These are phyloP conservation scores for Roridomyces roridus DNA, from an alignment of 768 basidiomycete species.

Conservation along the genomic window DNA sequence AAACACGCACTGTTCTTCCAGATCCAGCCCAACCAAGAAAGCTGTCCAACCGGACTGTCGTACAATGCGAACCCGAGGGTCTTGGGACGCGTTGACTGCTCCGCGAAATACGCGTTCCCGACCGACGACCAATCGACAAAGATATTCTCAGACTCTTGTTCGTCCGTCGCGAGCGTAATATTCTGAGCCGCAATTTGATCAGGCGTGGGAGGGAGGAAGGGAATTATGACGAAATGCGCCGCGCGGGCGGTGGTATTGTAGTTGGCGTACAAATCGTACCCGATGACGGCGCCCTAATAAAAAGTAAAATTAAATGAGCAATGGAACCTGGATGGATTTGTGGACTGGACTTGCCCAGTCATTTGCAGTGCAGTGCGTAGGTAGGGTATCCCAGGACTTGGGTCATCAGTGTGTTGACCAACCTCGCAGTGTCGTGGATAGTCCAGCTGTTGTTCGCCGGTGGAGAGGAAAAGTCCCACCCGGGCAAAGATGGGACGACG, in stretches of 20 bases:
- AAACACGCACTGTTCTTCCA: constrained; percentile 13
- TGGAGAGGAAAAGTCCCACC: constrained; percentile 27
- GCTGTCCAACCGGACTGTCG: constrained; percentile 30
- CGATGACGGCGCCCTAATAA: constrained; percentile 1
- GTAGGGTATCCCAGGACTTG: constrained; percentile 30
- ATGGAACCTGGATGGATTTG: too few species aligned
- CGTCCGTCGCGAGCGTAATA: neutral
- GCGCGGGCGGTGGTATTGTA: constrained; percentile 11
- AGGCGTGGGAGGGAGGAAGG: constrained; percentile 11
- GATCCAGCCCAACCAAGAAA: constrained; percentile 32
- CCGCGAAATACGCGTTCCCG: neutral
- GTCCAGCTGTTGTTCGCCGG: constrained; percentile 23
- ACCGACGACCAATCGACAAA: neutral
- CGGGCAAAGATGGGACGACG: constrained; percentile 20
- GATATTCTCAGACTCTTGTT: neutral
- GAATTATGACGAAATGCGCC: constrained; percentile 19
- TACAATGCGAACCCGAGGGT: constrained; percentile 29
- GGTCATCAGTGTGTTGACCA: constrained; percentile 33
- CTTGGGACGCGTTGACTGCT: constrained; percentile 18
- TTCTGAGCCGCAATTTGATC: neutral
- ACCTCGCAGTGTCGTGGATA: constrained; percentile 29
- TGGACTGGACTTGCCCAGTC: too few species aligned
- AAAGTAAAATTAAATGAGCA: too few species aligned
- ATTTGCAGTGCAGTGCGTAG: constrained; percentile 29
- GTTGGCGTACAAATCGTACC: constrained; percentile 9